A percentile compares a stretch with the other conserved stretches of the same genome.
Evolutionary conservation across 2,329 filamentous ascomycete genomes (phyloP).

Genomic region (Coleophoma eucalyptorum): DNA sequence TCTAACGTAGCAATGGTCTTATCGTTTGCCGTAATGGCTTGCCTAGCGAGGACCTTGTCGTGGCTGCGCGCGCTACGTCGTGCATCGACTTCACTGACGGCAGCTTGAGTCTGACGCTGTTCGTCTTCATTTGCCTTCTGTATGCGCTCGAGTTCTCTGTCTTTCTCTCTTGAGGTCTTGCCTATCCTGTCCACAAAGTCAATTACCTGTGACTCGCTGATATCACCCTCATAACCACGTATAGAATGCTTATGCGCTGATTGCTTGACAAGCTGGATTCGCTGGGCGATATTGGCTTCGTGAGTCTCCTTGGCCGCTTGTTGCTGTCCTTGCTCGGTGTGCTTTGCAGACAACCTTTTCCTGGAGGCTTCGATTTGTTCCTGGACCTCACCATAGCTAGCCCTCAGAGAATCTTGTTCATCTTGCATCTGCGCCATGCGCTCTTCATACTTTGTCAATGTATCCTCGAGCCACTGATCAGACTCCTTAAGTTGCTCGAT

Average conservation of each 20-base stretch:
- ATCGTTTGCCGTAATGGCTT: slow-evolving; percentile 71
- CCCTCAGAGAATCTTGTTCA: slow-evolving; percentile 59
- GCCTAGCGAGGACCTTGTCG: slow-evolving; percentile 68
- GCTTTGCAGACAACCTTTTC: slow-evolving; percentile 44
- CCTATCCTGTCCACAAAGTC: slow-evolving; percentile 76
- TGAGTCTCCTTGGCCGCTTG: slow-evolving; percentile 85
- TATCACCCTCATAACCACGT: slow-evolving; percentile 76
- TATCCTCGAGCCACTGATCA: slow-evolving; percentile 69
- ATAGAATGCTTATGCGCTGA: slow-evolving; percentile 75
- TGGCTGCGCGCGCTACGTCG: slow-evolving; percentile 69
- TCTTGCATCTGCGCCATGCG: slow-evolving; percentile 62
- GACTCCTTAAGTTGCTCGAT: slow-evolving; percentile 76
- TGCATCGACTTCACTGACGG: slow-evolving; percentile 70
- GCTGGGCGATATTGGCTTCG: slow-evolving; percentile 71
- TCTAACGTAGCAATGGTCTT: slow-evolving; percentile 65
- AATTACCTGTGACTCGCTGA: slow-evolving; percentile 69
- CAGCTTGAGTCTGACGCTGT: slow-evolving; percentile 65
- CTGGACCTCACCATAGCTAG: slow-evolving; percentile 64
- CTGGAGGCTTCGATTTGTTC: slow-evolving; percentile 40
- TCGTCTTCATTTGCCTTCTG: slow-evolving; percentile 73
- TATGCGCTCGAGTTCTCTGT: slow-evolving; percentile 69
- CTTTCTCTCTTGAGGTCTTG: slow-evolving; percentile 74
- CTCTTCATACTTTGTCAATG: slow-evolving; percentile 74
- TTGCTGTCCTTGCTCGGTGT: slow-evolving; percentile 69
- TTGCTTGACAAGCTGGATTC: slow-evolving; percentile 72